Evolutionary conservation across 202 grass and related monocot genomes (phyloP), one percentile per base, ranked within the genome.

Genomic region (Tripidium arundinaceum): DNA sequence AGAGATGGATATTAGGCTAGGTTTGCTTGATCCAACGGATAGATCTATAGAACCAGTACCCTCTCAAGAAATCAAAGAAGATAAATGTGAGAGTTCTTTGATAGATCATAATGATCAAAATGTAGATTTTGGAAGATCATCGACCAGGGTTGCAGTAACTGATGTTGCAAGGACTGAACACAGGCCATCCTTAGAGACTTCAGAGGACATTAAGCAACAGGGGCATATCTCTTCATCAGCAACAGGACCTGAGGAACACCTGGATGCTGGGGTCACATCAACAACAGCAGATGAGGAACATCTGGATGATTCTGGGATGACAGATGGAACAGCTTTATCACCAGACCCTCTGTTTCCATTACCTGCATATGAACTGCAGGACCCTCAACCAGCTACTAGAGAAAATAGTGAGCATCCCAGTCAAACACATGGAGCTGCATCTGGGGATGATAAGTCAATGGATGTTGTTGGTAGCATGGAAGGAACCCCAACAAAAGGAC

Each of bases 21-120:
- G 68, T 65, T 79, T 66, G 65, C 36, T 45, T 74, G 70, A 76
- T 57, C 40, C 8, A 87, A 67, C 27, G 13, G 71, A 42, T 39
- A 59, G 68, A 74, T 24, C 82, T 74, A 24, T 66, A 78, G 82
- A 76, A 63, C 39, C 41, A 29, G 61, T 85, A 68, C 40, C 73
- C 57, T 70, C 46, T 42, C 19, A 55, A 69, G 77, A 19, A 5
- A 66, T 66, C 55, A 55, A 79, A 33, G 87, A 72, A 27, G 64
- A 79, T 67, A 83, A 6, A 21, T 33, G 60, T 76, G 81, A 65
- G 36, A 85, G 62, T 74, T 72, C 41, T 73, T 57, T 72, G 33
- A 37, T 75, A 84, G 79, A 63, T 9, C 16, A 39, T 71, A 88
- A 68, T 84, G 82, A 86, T 82, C 66, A 79, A 69, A 84, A 81